These are phyloP conservation scores for Pinus tabuliformis DNA, from an alignment of 75 land plant genomes.

Conservation along the genomic window DNA sequence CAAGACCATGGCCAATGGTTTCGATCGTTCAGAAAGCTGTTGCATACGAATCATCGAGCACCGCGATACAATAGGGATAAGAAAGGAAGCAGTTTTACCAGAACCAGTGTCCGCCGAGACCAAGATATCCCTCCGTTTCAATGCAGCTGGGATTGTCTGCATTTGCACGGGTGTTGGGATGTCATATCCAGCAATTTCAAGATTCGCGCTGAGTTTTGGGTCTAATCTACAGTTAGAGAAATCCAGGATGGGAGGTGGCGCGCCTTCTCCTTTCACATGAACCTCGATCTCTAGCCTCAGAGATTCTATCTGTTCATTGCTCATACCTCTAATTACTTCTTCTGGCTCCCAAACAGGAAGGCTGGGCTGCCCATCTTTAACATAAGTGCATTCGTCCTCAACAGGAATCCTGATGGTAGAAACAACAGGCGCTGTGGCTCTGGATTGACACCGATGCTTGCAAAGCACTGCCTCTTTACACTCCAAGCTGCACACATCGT, in stretches of 20 bases:
- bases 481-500: constrained; percentile 86
- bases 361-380: constrained; percentile 33
- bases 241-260: constrained; percentile 58
- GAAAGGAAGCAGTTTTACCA: constrained; percentile 79
- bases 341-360: constrained; percentile 29
- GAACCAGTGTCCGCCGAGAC: constrained; percentile 88
- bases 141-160: constrained; percentile 88
- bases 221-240: constrained; percentile 57
- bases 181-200: constrained; percentile 69
- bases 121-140: constrained; percentile 52
- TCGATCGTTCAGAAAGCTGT: constrained; percentile 18
- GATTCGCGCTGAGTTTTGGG: constrained; percentile 57
- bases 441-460: constrained; percentile 18
- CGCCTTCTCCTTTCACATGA: constrained; percentile 44
- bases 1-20: constrained; percentile 77
- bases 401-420: constrained; percentile 29
- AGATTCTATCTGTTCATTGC: constrained; percentile 32
- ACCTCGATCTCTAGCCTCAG: constrained; percentile 57
- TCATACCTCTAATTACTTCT: constrained; percentile 6
- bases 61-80: constrained; percentile 61
- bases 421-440: neutral
- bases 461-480: constrained; percentile 57
- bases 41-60: constrained; percentile 35
- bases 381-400: constrained; percentile 65
- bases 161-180: constrained; percentile 94